Evolutionary conservation across 106 monocot genomes (phyloP).

Genomic region (Posidonia australis): DNA sequence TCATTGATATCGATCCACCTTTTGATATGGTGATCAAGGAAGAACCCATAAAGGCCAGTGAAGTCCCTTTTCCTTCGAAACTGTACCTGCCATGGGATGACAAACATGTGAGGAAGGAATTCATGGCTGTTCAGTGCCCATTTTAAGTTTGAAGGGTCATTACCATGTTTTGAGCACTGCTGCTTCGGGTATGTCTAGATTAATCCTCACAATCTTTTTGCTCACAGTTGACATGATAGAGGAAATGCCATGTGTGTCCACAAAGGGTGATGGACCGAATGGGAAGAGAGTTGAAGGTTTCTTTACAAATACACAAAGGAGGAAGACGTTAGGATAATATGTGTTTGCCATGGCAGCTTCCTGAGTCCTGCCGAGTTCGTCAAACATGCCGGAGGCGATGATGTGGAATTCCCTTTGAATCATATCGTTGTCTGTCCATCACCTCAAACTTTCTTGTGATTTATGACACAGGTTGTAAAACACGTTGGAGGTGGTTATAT

Average conservation of each 20-base stretch:
- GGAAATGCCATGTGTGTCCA: constrained; percentile 21
- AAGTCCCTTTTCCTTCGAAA: constrained; percentile 52
- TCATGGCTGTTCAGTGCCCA: not conserved
- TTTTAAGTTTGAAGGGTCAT: not conserved
- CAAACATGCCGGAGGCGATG: constrained; percentile 20
- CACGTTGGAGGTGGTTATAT: not conserved
- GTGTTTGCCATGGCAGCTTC: constrained; percentile 21
- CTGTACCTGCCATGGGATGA: constrained; percentile 47
- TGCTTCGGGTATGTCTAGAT: constrained; percentile 77
- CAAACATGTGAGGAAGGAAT: not conserved
- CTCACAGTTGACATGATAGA: constrained; percentile 48
- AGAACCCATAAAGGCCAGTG: constrained; percentile 52
- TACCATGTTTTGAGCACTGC: constrained; percentile 71
- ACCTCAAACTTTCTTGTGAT: not conserved
- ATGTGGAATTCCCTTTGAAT: constrained; percentile 16
- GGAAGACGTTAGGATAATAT: constrained; percentile 26
- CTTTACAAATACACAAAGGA: constrained; percentile 19
- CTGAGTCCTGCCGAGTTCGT: constrained; percentile 25
- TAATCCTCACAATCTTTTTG: constrained; percentile 59
- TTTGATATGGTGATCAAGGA: constrained; percentile 30
- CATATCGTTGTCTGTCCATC: constrained; percentile 24
- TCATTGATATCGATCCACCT: constrained; percentile 54
- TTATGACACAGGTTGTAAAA: not conserved
- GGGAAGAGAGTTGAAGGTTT: constrained; percentile 16
- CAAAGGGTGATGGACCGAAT: constrained; percentile 15